phyloP scores from a whole-genome alignment of 495 filamentous ascomycete species.

The Neurospora sp. region DNA sequence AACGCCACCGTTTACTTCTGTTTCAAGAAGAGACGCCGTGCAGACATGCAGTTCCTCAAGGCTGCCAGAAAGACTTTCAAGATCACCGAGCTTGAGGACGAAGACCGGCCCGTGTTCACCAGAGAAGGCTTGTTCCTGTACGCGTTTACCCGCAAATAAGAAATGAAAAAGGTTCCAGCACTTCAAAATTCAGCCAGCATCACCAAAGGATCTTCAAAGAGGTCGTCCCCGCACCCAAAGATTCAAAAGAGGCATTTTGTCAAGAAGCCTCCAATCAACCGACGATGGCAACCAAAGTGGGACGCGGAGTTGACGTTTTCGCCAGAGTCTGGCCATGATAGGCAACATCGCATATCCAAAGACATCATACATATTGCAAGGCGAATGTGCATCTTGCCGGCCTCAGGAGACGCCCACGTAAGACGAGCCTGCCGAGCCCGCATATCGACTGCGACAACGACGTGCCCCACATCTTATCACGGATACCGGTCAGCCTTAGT shows the following conservation, averaged over 20 bases:
- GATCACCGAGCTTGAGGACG: conserved; percentile 53
- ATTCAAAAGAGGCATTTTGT: background rate
- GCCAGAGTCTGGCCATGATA: background rate
- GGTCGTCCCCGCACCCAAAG: background rate
- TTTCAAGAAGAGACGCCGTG: conserved; percentile 78
- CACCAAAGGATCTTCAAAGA: background rate
- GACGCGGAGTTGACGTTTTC: background rate
- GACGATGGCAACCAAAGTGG: background rate
- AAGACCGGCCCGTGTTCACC: conserved; percentile 48
- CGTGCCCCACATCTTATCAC: background rate
- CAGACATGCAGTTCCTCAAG: conserved; percentile 64
- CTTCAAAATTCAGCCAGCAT: background rate
- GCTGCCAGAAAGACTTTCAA: conserved; percentile 53
- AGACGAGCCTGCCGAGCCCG: background rate
- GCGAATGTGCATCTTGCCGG: background rate
- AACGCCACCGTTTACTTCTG: conserved; percentile 79
- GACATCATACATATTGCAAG: background rate
- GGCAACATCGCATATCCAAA: background rate
- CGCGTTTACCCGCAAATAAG: conserved; percentile 42
- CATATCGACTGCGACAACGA: background rate
- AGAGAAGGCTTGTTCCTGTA: conserved; percentile 57
- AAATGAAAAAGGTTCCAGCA: background rate
- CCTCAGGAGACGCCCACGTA: background rate
- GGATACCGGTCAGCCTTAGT: background rate
- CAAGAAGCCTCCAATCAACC: background rate